These are phyloP conservation scores for Mycena filopes DNA, from an alignment of 768 basidiomycete species.

Conservation along the genomic window DNA sequence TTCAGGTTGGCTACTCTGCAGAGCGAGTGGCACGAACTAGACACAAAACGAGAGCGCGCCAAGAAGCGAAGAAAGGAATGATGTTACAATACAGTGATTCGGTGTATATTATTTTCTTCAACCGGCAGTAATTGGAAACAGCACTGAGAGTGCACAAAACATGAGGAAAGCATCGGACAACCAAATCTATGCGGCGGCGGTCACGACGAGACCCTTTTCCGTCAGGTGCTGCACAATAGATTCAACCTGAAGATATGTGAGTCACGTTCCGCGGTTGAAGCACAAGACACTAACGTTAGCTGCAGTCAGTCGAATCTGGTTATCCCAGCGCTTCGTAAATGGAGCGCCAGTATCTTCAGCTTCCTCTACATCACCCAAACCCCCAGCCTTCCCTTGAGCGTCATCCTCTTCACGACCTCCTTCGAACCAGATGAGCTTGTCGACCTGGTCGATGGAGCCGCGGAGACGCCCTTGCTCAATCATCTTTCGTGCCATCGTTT, in stretches of 20 bases:
- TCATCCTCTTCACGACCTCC: slow-evolving; percentile 87
- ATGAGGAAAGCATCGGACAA: neutral
- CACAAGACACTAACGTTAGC: slow-evolving; percentile 70
- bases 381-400: slow-evolving; percentile 94
- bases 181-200: slow-evolving; percentile 34
- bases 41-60: slow-evolving; percentile 91
- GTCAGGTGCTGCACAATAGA: slow-evolving; percentile 86
- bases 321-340: slow-evolving; percentile 96
- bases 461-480: slow-evolving; percentile 96
- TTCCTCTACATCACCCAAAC: slow-evolving; percentile 88
- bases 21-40: slow-evolving; percentile 98
- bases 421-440: slow-evolving; percentile 94
- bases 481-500: slow-evolving; percentile 98
- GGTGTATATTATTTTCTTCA: slow-evolving; percentile 33
- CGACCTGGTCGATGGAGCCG: slow-evolving; percentile 96
- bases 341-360: slow-evolving; percentile 89
- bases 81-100: slow-evolving; percentile 52
- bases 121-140: slow-evolving; percentile 26
- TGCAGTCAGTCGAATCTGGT: slow-evolving; percentile 88
- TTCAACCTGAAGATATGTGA: slow-evolving; percentile 68
- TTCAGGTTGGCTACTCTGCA: slow-evolving; percentile 79
- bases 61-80: slow-evolving; percentile 79
- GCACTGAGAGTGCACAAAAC: slow-evolving; percentile 16
- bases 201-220: slow-evolving; percentile 72
- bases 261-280: slow-evolving; percentile 4